phyloP scores from a whole-genome alignment of 768 basidiomycete species.

The Hygrophorus russula region DNA sequence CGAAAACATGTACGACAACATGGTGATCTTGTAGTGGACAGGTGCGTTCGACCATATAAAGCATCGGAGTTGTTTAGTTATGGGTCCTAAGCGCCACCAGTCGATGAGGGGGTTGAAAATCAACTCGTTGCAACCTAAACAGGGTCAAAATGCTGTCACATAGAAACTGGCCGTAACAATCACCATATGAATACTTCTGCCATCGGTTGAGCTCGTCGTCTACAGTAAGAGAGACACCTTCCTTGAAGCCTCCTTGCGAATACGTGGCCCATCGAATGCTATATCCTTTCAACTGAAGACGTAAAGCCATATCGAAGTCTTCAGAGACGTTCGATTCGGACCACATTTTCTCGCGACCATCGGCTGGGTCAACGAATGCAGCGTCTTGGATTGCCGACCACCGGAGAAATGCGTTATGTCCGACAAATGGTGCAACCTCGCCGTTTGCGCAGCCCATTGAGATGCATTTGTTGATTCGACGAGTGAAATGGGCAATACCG shows the following conservation, averaged over 20 bases:
- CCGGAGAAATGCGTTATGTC: slow-evolving; percentile 82
- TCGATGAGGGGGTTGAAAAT: slow-evolving; percentile 75
- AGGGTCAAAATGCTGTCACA: background rate
- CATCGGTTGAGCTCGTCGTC: slow-evolving; percentile 89
- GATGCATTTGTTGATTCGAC: slow-evolving; percentile 75
- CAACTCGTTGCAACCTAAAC: slow-evolving; percentile 58
- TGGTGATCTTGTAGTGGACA: slow-evolving; percentile 73
- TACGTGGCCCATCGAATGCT: slow-evolving; percentile 83
- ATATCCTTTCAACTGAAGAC: slow-evolving; percentile 43
- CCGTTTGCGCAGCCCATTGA: slow-evolving; percentile 75
- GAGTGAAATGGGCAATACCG: slow-evolving; percentile 81
- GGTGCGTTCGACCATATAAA: slow-evolving; percentile 74
- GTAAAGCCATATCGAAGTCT: slow-evolving; percentile 10
- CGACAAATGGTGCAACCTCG: slow-evolving; percentile 76
- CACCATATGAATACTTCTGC: slow-evolving; percentile 85
- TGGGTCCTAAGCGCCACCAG: slow-evolving; percentile 74
- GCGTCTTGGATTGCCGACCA: slow-evolving; percentile 89
- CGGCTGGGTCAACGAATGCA: slow-evolving; percentile 55
- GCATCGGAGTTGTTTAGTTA: slow-evolving; percentile 67
- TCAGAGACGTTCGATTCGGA: slow-evolving; percentile 76
- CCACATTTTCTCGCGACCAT: slow-evolving; percentile 67
- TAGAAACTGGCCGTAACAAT: background rate
- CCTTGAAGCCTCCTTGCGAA: slow-evolving; percentile 77
- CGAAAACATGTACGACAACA: slow-evolving; percentile 63
- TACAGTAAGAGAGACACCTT: slow-evolving; percentile 81